These are phyloP conservation scores for Nissolia schottii DNA, from an alignment of 306 rosid species.

Conservation along the genomic window DNA sequence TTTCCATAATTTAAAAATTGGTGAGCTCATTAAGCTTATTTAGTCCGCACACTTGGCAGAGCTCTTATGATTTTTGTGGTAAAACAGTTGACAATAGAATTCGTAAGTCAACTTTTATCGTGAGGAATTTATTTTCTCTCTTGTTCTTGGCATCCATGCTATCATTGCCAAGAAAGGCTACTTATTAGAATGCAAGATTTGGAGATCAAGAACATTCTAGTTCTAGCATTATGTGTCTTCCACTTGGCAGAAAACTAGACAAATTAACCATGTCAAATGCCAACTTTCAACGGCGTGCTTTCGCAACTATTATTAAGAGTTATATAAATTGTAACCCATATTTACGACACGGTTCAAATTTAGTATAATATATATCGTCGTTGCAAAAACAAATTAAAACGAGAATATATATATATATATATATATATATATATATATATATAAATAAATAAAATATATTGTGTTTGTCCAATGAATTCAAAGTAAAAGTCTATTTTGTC, in stretches of 20 bases:
- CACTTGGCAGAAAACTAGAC: neutral
- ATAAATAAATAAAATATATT: too few species aligned
- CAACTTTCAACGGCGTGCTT: slow-evolving; percentile 23
- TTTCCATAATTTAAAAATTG: too few species aligned
- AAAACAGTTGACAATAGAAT: neutral
- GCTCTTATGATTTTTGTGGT: neutral
- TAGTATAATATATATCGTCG: neutral
- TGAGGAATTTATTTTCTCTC: neutral
- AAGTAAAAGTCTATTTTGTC: neutral
- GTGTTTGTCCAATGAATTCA: neutral
- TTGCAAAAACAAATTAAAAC: neutral
- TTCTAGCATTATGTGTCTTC: neutral
- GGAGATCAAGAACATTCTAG: neutral
- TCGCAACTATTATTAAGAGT: neutral
- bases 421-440: too few species aligned
- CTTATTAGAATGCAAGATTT: neutral
- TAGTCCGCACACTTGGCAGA: too few species aligned
- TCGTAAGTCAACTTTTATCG: neutral
- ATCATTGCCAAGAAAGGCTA: neutral
- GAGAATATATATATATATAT: too few species aligned
- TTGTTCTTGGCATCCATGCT: neutral
- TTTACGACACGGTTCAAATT: neutral
- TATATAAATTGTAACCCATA: neutral
- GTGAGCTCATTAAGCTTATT: too few species aligned
- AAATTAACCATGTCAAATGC: neutral